Evolutionary conservation across 176 grass and related monocot species (phyloP).

Genomic region (Carex littledalei): DNA sequence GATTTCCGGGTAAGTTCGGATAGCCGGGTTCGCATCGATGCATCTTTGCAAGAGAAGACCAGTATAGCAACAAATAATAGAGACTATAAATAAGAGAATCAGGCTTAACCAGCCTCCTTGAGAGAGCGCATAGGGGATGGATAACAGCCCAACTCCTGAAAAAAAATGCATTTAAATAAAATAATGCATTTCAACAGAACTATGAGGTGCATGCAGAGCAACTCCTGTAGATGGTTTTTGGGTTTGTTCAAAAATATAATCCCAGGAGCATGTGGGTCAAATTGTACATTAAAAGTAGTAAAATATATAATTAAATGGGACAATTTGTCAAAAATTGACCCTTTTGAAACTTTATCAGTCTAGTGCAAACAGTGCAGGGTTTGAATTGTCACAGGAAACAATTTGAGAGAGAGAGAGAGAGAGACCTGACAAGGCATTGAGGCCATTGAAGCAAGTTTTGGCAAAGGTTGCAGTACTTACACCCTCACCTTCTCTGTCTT

Average conservation of each 20-base stretch:
- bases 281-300: not conserved
- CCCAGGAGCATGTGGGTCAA: not conserved
- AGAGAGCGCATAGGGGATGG: slow-evolving; percentile 75
- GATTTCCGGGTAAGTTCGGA: slow-evolving; percentile 59
- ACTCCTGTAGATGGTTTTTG: not conserved
- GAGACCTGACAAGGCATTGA: slow-evolving; percentile 69
- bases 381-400: too few species aligned
- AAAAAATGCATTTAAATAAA: not conserved
- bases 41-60: slow-evolving; percentile 72
- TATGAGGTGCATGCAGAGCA: not conserved
- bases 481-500: not conserved
- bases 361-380: not conserved
- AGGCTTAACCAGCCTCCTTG: slow-evolving; percentile 78
- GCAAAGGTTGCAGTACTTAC: slow-evolving; percentile 31
- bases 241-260: not conserved
- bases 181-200: not conserved
- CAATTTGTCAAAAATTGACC: not conserved
- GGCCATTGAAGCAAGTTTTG: slow-evolving; percentile 74
- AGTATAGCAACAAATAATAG: slow-evolving; percentile 63
- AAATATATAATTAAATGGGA: not conserved
- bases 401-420: not conserved
- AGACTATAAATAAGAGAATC: slow-evolving; percentile 39
- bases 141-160: slow-evolving; percentile 69
- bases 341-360: not conserved
- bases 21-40: slow-evolving; percentile 35